These are phyloP conservation scores for Trichophyton verrucosum DNA, from an alignment of 2,329 filamentous ascomycete genomes.

Conservation along the genomic window DNA sequence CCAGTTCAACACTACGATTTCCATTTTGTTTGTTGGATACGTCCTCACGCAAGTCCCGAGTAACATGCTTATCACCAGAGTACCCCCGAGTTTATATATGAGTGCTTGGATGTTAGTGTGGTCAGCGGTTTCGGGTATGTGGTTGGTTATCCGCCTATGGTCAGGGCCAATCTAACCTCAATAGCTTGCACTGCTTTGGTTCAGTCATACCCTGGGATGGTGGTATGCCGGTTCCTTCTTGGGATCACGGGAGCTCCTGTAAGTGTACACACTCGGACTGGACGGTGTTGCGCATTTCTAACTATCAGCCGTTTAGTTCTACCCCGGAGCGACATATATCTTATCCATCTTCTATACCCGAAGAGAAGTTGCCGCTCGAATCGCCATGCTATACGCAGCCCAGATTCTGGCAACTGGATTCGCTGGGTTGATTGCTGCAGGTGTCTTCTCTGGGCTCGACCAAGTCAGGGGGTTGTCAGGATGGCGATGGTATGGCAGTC, in stretches of 20 bases:
- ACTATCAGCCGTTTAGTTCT: slow-evolving; percentile 29
- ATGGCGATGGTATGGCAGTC: slow-evolving; percentile 40
- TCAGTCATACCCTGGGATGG: slow-evolving; percentile 32
- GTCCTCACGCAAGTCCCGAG: slow-evolving; percentile 12
- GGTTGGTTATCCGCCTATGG: not conserved
- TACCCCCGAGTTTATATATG: slow-evolving; percentile 14
- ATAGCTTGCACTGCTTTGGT: slow-evolving; percentile 32
- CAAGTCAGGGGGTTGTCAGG: slow-evolving; percentile 20
- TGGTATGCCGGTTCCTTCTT: slow-evolving; percentile 18
- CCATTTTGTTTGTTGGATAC: slow-evolving; percentile 32
- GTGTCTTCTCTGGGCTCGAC: slow-evolving; percentile 21
- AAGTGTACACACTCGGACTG: slow-evolving; percentile 10
- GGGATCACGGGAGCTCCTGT: slow-evolving; percentile 15
- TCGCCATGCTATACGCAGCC: slow-evolving; percentile 14
- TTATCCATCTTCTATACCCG: slow-evolving; percentile 57
- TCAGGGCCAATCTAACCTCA: not conserved
- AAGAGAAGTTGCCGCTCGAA: slow-evolving; percentile 21
- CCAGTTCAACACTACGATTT: slow-evolving; percentile 36
- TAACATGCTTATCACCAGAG: slow-evolving; percentile 15
- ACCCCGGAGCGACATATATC: slow-evolving; percentile 51
- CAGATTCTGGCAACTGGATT: slow-evolving; percentile 15
- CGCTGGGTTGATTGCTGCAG: slow-evolving; percentile 15
- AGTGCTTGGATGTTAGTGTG: slow-evolving; percentile 8
- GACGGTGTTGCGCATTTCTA: not conserved
- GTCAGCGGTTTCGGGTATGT: slow-evolving; percentile 8